Evolutionary conservation across 148 eudicot genomes (phyloP).

Genomic region (Vaccinium macrocarpon): DNA sequence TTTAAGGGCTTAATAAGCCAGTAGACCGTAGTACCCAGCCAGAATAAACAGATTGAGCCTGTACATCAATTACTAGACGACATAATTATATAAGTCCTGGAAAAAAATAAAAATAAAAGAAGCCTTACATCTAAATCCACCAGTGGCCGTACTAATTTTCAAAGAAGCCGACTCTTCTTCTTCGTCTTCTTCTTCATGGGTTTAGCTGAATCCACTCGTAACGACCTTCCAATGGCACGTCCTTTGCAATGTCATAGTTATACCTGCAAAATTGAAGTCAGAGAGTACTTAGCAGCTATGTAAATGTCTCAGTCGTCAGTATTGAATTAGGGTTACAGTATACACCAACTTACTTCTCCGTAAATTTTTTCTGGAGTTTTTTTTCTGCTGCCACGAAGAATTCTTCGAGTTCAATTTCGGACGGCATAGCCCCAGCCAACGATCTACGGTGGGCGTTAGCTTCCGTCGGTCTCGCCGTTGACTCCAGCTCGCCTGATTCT

Average conservation of each 20-base stretch:
- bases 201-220: constrained; percentile 72
- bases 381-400: constrained; percentile 77
- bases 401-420: constrained; percentile 65
- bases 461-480: constrained; percentile 22
- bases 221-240: constrained; percentile 76
- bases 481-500: constrained; percentile 32
- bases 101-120: neutral
- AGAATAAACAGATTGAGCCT: constrained; percentile 15
- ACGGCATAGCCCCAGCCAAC: constrained; percentile 52
- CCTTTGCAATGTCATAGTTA: constrained; percentile 73
- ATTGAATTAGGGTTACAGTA: neutral
- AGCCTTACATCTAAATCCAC: neutral
- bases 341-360: constrained; percentile 49
- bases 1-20: constrained; percentile 6
- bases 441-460: constrained; percentile 20
- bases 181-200: constrained; percentile 35
- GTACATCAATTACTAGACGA: neutral
- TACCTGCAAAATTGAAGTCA: constrained; percentile 45
- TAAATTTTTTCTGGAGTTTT: constrained; percentile 54
- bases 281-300: neutral
- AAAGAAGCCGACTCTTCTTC: neutral
- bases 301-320: neutral
- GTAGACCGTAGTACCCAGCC: neutral
- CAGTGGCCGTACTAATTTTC: neutral
- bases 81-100: neutral